These are phyloP conservation scores for Helianthus annuus DNA, from an alignment of 129 eudicot species.

Conservation along the genomic window HanXRQr2.0-SUNRISE NC_035448.2:176702141-176702640, in stretches of 20 bases:
- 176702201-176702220: slow-evolving; percentile 71
- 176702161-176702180: slow-evolving; percentile 85
- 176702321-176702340: slow-evolving; percentile 89
- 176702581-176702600: slow-evolving; percentile 87
- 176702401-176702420: slow-evolving; percentile 58
- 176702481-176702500: slow-evolving; percentile 59
- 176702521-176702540: slow-evolving; percentile 97
- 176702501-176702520: slow-evolving; percentile 84
- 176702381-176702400: slow-evolving; percentile 83
- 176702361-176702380: slow-evolving; percentile 80
- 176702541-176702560: slow-evolving; percentile 67
- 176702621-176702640: slow-evolving; percentile 96
- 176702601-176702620: slow-evolving; percentile 47
- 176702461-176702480: slow-evolving; percentile 38
- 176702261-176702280: slow-evolving; percentile 55
- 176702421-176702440: slow-evolving; percentile 72
- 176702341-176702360: slow-evolving; percentile 87
- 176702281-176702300: slow-evolving; percentile 89
- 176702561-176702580: slow-evolving; percentile 83
- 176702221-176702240: slow-evolving; percentile 59
- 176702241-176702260: slow-evolving; percentile 62
- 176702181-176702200: slow-evolving; percentile 82
- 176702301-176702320: slow-evolving; percentile 65
- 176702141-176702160: slow-evolving; percentile 82
- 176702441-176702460: slow-evolving; percentile 77